These are phyloP conservation scores for sunflower (Helianthus annuus) DNA, from an alignment of 129 eudicot species.

Conservation along the genomic window DNA sequence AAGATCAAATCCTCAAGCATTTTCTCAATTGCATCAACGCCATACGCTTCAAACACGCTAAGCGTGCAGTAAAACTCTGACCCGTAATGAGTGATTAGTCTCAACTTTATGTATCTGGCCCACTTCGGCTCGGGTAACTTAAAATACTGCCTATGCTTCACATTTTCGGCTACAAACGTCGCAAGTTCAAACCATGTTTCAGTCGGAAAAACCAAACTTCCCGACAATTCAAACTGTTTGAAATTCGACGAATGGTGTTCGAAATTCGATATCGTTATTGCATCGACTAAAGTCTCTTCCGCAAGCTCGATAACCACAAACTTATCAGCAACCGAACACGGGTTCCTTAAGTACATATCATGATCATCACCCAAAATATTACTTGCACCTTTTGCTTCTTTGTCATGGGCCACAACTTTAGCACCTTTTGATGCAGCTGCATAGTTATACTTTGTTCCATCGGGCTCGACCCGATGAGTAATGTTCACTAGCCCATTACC, in stretches of 20 bases:
- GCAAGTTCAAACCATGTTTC: slow-evolving; percentile 76
- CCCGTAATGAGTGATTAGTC: slow-evolving; percentile 81
- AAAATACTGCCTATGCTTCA: slow-evolving; percentile 73
- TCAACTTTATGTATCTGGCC: slow-evolving; percentile 75
- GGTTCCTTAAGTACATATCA: slow-evolving; percentile 87
- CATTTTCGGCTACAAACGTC: slow-evolving; percentile 77
- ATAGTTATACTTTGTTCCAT: slow-evolving; percentile 88
- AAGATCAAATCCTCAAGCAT: slow-evolving; percentile 92
- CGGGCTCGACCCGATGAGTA: slow-evolving; percentile 92
- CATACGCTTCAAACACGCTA: slow-evolving; percentile 78
- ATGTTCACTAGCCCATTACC: slow-evolving; percentile 54
- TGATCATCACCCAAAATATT: slow-evolving; percentile 75
- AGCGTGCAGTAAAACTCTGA: slow-evolving; percentile 90
- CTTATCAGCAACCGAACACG: slow-evolving; percentile 82
- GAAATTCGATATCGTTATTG: slow-evolving; percentile 75
- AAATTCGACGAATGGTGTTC: slow-evolving; percentile 92
- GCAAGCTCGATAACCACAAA: slow-evolving; percentile 83
- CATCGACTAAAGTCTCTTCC: slow-evolving; percentile 82
- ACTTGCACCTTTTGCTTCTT: slow-evolving; percentile 89
- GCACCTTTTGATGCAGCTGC: slow-evolving; percentile 89
- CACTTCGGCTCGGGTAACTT: slow-evolving; percentile 83
- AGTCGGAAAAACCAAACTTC: slow-evolving; percentile 82
- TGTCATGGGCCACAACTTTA: slow-evolving; percentile 83
- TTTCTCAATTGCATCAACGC: slow-evolving; percentile 84
- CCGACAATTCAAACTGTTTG: slow-evolving; percentile 72